Base-by-base conservation (phyloP, 2,329 filamentous ascomycete genomes). In the Chaetothyriales sp. region DNA sequence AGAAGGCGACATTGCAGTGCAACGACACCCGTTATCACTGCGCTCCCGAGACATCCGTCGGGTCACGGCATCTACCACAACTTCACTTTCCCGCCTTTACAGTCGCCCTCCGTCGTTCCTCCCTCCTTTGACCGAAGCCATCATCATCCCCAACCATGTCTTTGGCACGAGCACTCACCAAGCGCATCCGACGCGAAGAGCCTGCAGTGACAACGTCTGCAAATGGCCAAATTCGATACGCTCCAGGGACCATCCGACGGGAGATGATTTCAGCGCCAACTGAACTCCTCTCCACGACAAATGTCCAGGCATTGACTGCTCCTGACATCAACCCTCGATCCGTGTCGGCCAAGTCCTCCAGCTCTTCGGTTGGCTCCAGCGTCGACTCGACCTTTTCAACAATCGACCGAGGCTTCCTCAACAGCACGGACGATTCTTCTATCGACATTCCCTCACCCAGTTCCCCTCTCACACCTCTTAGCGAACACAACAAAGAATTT, bases 251-350 rank as follows among this genome's bases (percentile, higher is more conserved):
- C 18, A 72, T 73, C 59, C 68, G 70, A 52, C 67, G 70, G 47
- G 67, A 62, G 54, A 67, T 70, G 55, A 98, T 98, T 64, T 98
- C 92, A 1, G 79, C 76, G 2, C 92, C 92, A 0, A 76, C 95
- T 49, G 82, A 88, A 67, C 76, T 98, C 56, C 74, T 95, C 47
- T 93, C 92, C 53, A 95, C 90, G 4, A 96, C 92, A 60, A 98
- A 96, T 68, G 87, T 93, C 78, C 81, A 95, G 50, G 88, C 87
- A 6, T 95, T 95, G 75, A 90, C 90, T 64, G 89, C 92, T 8
- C 90, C 90, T 48, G 84, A 95, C 64, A 81, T 95, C 55, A 71
- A 72, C 44, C 66, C 62, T 47, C 43, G 51, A 10, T 18, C 22
- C 19, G 62, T 66, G 7, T 59, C 65, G 5, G 65, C 67, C 25